Percentiles rank a stretch among this genome's conserved stretches.
phyloP scores from a whole-genome alignment of 1,284 basidiomycete species.

The Sphaerobolus stellatus region DNA sequence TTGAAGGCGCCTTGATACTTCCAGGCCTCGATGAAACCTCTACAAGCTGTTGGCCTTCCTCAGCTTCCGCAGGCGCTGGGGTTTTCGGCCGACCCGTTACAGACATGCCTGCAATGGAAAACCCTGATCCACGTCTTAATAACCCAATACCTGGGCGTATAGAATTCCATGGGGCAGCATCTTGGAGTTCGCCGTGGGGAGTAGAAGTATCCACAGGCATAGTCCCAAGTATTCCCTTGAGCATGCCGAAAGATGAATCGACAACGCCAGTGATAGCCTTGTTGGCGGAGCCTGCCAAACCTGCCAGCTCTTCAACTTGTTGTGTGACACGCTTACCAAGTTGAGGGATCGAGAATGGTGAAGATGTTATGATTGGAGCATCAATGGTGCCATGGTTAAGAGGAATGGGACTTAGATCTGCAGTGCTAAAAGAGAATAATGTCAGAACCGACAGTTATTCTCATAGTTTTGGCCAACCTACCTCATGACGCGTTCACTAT shows the following conservation, averaged over 20 bases:
- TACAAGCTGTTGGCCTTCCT: slow-evolving; percentile 64
- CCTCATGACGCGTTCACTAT: slow-evolving; percentile 61
- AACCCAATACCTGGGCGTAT: slow-evolving; percentile 58
- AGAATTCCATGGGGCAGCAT: slow-evolving; percentile 39
- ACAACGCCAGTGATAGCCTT: slow-evolving; percentile 85
- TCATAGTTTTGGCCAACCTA: no score
- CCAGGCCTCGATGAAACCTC: slow-evolving; percentile 58
- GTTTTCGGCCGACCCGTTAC: slow-evolving; percentile 33
- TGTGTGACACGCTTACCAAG: slow-evolving; percentile 77
- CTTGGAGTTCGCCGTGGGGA: slow-evolving; percentile 20
- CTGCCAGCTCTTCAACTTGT: slow-evolving; percentile 76
- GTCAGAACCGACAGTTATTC: neutral
- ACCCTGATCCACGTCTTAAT: slow-evolving; percentile 68
- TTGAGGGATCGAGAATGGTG: slow-evolving; percentile 38
- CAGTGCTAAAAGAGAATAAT: slow-evolving; percentile 48
- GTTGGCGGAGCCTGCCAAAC: slow-evolving; percentile 65
- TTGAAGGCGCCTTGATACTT: slow-evolving; percentile 39
- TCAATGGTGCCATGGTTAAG: slow-evolving; percentile 40
- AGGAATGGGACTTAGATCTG: slow-evolving; percentile 75
- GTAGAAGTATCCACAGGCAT: slow-evolving; percentile 27
- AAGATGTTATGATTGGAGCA: slow-evolving; percentile 23
- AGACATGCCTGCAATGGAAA: slow-evolving; percentile 78
- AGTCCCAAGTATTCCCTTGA: slow-evolving; percentile 60
- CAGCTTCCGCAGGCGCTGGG: slow-evolving; percentile 39
- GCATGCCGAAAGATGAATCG: slow-evolving; percentile 79